phyloP scores from a whole-genome alignment of 768 basidiomycete species.

The Hypholoma sublateritium region DNA sequence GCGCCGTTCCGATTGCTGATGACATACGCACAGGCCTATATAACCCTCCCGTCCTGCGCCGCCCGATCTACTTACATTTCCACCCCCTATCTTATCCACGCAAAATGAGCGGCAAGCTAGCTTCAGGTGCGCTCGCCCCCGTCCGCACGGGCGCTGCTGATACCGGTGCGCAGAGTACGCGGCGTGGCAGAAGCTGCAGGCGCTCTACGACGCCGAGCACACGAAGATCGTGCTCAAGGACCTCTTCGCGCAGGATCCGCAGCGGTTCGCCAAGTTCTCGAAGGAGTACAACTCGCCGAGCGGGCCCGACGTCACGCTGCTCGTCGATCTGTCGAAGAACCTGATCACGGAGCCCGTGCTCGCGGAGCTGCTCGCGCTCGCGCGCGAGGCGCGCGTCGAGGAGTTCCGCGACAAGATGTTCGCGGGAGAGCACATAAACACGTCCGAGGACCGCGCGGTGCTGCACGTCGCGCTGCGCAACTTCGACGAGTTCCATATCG shows the following conservation, averaged over 20 bases:
- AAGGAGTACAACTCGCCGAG: conserved; percentile 66
- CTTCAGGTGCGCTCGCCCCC: conserved; percentile 43
- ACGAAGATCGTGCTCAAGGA: conserved; percentile 83
- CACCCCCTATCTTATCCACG: conserved; percentile 9
- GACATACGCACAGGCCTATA: not conserved
- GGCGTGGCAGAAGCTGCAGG: conserved; percentile 89
- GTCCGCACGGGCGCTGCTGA: not conserved
- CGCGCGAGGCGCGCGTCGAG: conserved; percentile 86
- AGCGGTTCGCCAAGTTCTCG: conserved; percentile 86
- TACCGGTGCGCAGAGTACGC: conserved; percentile 63
- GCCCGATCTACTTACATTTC: not conserved
- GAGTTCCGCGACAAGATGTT: conserved; percentile 90
- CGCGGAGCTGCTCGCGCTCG: conserved; percentile 73
- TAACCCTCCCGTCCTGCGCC: no score
- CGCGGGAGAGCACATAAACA: conserved; percentile 95
- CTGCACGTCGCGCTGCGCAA: conserved; percentile 92
- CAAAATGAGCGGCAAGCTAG: conserved; percentile 62
- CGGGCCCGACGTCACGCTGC: conserved; percentile 73
- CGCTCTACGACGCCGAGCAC: conserved; percentile 72
- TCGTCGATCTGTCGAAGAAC: conserved; percentile 98
- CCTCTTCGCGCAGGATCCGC: conserved; percentile 86
- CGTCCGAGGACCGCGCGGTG: conserved; percentile 95
- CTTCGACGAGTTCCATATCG: conserved; percentile 73
- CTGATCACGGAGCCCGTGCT: conserved; percentile 87
- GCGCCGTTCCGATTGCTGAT: not conserved